These are phyloP conservation scores for Ophiosphaerella korrae DNA, from an alignment of 2,329 filamentous ascomycete species.

Conservation along the genomic window DNA sequence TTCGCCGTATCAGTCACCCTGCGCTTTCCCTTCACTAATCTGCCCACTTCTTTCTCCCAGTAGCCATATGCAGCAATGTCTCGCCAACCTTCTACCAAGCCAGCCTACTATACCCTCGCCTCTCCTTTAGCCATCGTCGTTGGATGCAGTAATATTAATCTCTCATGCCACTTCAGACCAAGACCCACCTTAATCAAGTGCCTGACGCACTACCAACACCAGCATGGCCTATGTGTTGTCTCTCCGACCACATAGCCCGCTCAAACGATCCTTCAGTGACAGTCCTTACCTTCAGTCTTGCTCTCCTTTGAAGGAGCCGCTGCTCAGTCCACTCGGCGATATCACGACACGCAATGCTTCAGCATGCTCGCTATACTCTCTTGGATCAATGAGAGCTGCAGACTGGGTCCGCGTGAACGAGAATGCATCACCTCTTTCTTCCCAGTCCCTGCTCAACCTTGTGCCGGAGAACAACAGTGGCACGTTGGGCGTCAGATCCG, in stretches of 20 bases:
- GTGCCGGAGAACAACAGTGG: conserved; percentile 24
- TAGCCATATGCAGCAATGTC: conserved; percentile 15
- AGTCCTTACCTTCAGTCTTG: conserved; percentile 43
- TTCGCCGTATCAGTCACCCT: conserved; percentile 11
- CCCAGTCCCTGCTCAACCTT: conserved; percentile 42
- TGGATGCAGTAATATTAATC: conserved; percentile 46
- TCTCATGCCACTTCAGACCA: conserved; percentile 37
- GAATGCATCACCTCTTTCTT: conserved; percentile 40
- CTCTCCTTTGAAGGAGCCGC: conserved; percentile 36
- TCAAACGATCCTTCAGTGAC: conserved; percentile 51
- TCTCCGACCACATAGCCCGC: conserved; percentile 45
- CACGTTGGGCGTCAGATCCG: conserved; percentile 2
- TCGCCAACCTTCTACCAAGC: conserved; percentile 9
- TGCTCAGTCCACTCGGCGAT: conserved; percentile 31
- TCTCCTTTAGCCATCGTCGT: conserved; percentile 36
- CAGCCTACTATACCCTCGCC: conserved; percentile 21
- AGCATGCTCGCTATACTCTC: conserved; percentile 42
- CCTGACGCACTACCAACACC: conserved; percentile 14
- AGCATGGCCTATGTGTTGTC: conserved; percentile 49
- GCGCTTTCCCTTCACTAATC: conserved; percentile 26
- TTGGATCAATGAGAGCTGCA: conserved; percentile 26
- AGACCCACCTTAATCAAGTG: conserved; percentile 28
- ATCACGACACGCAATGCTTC: conserved; percentile 42
- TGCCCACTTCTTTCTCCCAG: conserved; percentile 18
- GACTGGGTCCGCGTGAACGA: conserved; percentile 35